A percentile compares a stretch with the other conserved stretches of the same genome.
Conservation (phyloP, 176 grass and related monocot species). For the Zoysia pacifica region DNA sequence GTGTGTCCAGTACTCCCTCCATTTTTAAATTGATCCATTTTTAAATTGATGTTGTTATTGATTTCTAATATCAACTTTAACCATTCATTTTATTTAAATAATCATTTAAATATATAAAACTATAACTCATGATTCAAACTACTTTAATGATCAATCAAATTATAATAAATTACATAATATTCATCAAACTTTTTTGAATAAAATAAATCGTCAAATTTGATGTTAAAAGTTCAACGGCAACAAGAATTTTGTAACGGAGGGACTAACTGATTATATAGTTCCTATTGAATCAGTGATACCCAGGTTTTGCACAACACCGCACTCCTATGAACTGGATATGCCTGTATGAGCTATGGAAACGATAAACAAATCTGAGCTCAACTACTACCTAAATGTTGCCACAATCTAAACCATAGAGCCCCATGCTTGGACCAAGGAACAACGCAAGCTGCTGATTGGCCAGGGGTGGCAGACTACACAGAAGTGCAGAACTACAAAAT, state of each 20-base stretch:
- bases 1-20: background rate
- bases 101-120: too few relatives aligned
- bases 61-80: too few relatives aligned
- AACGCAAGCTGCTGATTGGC: background rate
- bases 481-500: slow-evolving; percentile 10
- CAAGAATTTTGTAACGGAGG: too few relatives aligned
- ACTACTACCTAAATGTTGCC: background rate
- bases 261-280: background rate
- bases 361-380: background rate
- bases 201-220: too few relatives aligned
- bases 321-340: background rate
- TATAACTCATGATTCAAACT: too few relatives aligned
- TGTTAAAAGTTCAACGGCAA: too few relatives aligned
- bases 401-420: background rate
- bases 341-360: slow-evolving; percentile 35
- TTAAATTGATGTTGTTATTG: too few relatives aligned
- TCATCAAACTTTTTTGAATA: too few relatives aligned
- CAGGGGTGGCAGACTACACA: slow-evolving; percentile 12
- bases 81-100: too few relatives aligned
- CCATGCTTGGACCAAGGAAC: background rate
- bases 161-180: too few relatives aligned
- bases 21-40: too few relatives aligned
- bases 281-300: background rate
- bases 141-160: too few relatives aligned
- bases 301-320: background rate